Conservation (phyloP, 2,329 filamentous ascomycete genomes). For the Ophiostoma sp. region DNA sequence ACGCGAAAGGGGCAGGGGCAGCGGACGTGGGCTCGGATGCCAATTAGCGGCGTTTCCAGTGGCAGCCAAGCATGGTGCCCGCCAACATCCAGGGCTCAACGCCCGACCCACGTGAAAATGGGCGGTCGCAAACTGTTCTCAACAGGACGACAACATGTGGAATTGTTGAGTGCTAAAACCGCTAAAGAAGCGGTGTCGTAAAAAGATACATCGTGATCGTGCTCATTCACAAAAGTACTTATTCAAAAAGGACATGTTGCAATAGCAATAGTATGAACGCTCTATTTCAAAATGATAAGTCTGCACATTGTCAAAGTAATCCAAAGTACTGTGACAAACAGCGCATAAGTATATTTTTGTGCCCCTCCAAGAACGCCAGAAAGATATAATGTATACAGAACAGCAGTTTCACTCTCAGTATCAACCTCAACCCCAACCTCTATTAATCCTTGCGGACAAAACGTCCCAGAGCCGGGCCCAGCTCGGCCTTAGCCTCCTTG, state of each 20-base stretch:
- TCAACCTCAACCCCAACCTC: slow-evolving; percentile 34
- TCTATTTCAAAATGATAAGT: not conserved
- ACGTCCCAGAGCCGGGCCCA: slow-evolving; percentile 82
- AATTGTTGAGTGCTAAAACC: not conserved
- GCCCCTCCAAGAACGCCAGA: not conserved
- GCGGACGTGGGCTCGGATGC: not conserved
- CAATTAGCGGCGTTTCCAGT: not conserved
- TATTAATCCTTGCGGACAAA: slow-evolving; percentile 72
- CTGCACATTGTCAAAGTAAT: too few species aligned
- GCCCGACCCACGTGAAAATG: slow-evolving; percentile 4
- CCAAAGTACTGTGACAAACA: not conserved
- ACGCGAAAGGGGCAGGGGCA: slow-evolving; percentile 2
- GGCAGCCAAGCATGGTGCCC: not conserved
- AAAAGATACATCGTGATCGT: not conserved
- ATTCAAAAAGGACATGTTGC: not conserved
- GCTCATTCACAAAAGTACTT: not conserved
- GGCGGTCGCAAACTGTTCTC: too few species aligned
- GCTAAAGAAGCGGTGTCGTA: not conserved
- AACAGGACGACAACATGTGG: not conserved
- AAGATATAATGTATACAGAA: not conserved
- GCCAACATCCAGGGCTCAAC: not conserved
- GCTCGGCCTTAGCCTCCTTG: slow-evolving; percentile 65
- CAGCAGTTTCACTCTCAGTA: not conserved
- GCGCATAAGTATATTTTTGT: not conserved
- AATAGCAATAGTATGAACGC: not conserved